These are phyloP conservation scores for Ustilago bromivora DNA, from an alignment of 1,284 basidiomycete species.

Conservation along the genomic window DNA sequence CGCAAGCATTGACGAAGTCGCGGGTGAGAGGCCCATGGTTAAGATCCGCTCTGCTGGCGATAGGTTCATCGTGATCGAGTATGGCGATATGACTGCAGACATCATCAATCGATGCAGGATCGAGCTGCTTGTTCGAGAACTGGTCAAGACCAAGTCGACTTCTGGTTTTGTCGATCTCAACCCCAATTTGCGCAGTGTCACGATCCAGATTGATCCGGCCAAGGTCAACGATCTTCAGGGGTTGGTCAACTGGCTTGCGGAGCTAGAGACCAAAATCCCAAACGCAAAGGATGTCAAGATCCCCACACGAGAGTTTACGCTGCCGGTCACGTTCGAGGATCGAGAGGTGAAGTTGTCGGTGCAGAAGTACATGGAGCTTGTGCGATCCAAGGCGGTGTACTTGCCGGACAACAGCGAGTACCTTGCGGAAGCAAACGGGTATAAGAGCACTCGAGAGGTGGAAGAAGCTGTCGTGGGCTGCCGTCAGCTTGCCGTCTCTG, in stretches of 20 bases:
- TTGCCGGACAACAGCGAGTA: constrained; percentile 79
- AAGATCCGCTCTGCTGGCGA: constrained; percentile 40
- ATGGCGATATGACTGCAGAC: constrained; percentile 42
- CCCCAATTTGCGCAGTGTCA: constrained; percentile 31
- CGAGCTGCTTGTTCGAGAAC: constrained; percentile 71
- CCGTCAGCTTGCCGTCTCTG: constrained; percentile 60
- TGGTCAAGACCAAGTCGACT: constrained; percentile 70
- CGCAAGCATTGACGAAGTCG: constrained; percentile 15
- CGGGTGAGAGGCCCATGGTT: constrained; percentile 19
- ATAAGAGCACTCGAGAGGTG: constrained; percentile 61
- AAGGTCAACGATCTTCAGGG: constrained; percentile 70
- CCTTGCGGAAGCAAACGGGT: constrained; percentile 77
- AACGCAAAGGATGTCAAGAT: constrained; percentile 71
- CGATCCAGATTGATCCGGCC: constrained; percentile 74
- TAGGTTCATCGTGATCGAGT: constrained; percentile 28
- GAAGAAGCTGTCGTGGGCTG: constrained; percentile 67
- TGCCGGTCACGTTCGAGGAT: constrained; percentile 78
- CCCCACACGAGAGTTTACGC: constrained; percentile 54
- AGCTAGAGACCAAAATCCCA: constrained; percentile 71
- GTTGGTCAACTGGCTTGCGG: constrained; percentile 71
- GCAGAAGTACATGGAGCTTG: constrained; percentile 75
- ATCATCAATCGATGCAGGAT: constrained; percentile 72
- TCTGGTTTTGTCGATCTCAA: constrained; percentile 47
- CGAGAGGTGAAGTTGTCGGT: constrained; percentile 75
- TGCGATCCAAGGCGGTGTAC: constrained; percentile 76